Evolutionary conservation across 2,329 filamentous ascomycete species (phyloP), one percentile per base, ranked within the genome.

Genomic region (Monascus ruber): DNA sequence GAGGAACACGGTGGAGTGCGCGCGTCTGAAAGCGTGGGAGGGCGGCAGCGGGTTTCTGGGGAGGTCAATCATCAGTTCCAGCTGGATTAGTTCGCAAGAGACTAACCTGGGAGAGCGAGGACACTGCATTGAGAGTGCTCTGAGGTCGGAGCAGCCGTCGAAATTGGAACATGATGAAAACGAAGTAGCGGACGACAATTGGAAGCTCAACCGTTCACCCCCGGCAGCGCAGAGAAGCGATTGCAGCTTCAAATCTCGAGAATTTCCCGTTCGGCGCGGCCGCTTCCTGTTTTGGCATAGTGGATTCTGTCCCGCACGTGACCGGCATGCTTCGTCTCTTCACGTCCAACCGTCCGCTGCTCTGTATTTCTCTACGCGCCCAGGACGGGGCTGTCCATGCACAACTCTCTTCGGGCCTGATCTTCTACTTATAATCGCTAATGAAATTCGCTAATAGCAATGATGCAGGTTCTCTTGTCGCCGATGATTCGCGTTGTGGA

Each of bases 1-100:
- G 52, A 24, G 74, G 72, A 5, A 74, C 62, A 34, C 51, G 51
- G 53, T 76, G 70, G 34, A 61, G 38, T 43, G 47, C 50, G 49
- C 63, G 57, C 46, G 45, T 54, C 48, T 65, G 60, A 45, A 53
- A 54, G 47, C 53, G 53, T 48, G 56, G 49, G 43, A 63, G 53
- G 43, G 59, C 53, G 53, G 56, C 59, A 49, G 52, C 44, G 43
- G 55, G 47, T 54, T 55, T 60, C 56, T 60, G 42, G 33, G 44
- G 36, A 39, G 44, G 41, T 39, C 46, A 40, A 45, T 49, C 37
- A 51, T 17, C 17, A 17, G 17, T 17, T 17, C 26, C 26, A 10
- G 37, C 26, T 26, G 24, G 26, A 38, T n/a, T 6, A 34, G 32
- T 6, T 31, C 10, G 26, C 10, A 37, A 27, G 40, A 43, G 37